phyloP scores from a whole-genome alignment of 2,329 filamentous ascomycete species.

The Sporothrix sp. region DNA sequence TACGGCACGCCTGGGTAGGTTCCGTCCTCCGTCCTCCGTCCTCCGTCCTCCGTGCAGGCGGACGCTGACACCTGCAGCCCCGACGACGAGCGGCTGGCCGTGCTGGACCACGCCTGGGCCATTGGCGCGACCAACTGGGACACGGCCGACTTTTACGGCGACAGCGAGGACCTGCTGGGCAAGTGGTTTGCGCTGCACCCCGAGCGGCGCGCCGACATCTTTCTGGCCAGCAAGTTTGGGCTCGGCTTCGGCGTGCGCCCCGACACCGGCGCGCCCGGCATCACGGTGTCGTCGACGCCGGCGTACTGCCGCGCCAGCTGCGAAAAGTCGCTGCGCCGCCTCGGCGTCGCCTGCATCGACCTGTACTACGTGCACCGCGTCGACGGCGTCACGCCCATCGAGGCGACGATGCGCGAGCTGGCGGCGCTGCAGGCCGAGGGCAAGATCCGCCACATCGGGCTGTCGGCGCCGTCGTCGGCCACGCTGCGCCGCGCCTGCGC shows the following conservation, averaged over 20 bases:
- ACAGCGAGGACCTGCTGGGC: conserved; percentile 39
- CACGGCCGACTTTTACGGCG: conserved; percentile 36
- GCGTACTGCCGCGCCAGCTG: conserved; percentile 23
- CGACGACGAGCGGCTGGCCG: conserved; percentile 33
- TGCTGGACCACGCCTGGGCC: conserved; percentile 36
- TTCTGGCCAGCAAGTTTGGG: conserved; percentile 29
- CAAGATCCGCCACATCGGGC: conserved; percentile 47
- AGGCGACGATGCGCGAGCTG: conserved; percentile 38
- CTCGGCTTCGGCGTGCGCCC: conserved; percentile 27
- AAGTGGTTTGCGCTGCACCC: conserved; percentile 42
- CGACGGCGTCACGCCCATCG: conserved; percentile 35
- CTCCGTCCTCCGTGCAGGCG: neutral
- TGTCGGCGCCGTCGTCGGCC: conserved; percentile 40
- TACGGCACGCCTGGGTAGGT: conserved; percentile 25
- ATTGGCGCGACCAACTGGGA: conserved; percentile 45
- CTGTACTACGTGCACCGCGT: conserved; percentile 44
- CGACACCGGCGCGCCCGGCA: conserved; percentile 12
- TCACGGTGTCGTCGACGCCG: conserved; percentile 23
- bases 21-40: neutral
- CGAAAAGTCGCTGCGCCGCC: conserved; percentile 31
- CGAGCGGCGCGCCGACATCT: conserved; percentile 36
- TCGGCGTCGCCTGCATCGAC: conserved; percentile 45
- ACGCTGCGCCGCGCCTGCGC: conserved; percentile 42
- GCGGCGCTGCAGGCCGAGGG: conserved; percentile 39
- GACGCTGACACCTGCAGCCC: conserved; percentile 9